phyloP scores from a whole-genome alignment of 2,329 filamentous ascomycete species.

The Plectosphaerella plurivora region DNA sequence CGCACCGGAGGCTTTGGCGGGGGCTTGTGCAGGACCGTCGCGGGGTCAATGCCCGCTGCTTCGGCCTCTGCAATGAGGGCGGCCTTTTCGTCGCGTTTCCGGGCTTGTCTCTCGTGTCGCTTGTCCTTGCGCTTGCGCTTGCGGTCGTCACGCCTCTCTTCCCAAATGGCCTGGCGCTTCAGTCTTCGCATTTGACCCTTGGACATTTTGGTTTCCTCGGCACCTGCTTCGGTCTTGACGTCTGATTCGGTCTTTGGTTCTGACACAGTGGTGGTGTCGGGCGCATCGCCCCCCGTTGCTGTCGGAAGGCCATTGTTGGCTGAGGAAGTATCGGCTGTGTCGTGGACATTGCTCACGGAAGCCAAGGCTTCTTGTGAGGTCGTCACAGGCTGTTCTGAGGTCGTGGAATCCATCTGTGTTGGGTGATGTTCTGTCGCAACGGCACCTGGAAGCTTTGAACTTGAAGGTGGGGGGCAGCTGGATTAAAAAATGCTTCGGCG shows the following conservation, averaged over 20 bases:
- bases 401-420: too few species aligned
- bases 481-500: not conserved
- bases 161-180: constrained; percentile 68
- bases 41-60: constrained; percentile 37
- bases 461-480: too few species aligned
- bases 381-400: too few species aligned
- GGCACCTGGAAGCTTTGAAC: too few species aligned
- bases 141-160: constrained; percentile 61
- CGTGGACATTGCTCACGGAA: not conserved
- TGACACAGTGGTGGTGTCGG: too few species aligned
- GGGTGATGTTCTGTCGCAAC: too few species aligned
- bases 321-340: not conserved
- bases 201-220: constrained; percentile 46
- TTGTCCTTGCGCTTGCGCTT: constrained; percentile 51
- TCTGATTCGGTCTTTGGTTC: not conserved
- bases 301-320: not conserved
- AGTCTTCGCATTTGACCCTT: constrained; percentile 86
- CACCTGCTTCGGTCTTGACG: not conserved
- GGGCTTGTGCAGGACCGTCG: constrained; percentile 25
- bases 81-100: constrained; percentile 45
- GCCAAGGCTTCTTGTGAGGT: not conserved
- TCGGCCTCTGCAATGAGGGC: constrained; percentile 41
- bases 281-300: not conserved
- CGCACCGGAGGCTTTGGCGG: constrained; percentile 30
- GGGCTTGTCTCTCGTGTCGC: constrained; percentile 39